These are phyloP conservation scores for Barnettozyma vustinii DNA, from an alignment of 805 yeast species.

Conservation along the genomic window DNA sequence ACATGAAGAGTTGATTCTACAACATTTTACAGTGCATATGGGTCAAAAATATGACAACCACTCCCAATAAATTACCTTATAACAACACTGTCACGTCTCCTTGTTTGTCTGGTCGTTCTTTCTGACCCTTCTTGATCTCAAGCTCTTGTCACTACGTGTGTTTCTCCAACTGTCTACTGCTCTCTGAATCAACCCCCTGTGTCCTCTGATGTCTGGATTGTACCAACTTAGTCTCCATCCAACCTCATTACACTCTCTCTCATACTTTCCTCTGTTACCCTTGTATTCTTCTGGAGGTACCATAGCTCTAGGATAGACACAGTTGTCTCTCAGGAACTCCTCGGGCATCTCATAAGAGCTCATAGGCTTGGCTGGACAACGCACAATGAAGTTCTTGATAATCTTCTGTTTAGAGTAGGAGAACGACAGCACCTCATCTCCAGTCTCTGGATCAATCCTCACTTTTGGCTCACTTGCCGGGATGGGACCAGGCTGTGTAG, in stretches of 20 bases:
- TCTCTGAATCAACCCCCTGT: conserved; percentile 43
- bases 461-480: conserved; percentile 27
- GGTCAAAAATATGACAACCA: too few species aligned
- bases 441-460: conserved; percentile 21
- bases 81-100: not conserved
- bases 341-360: conserved; percentile 20
- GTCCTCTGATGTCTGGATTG: conserved; percentile 37
- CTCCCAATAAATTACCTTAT: too few species aligned
- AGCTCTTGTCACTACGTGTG: conserved; percentile 35
- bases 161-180: conserved; percentile 51
- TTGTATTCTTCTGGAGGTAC: conserved; percentile 35
- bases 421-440: conserved; percentile 28
- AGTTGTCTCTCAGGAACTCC: conserved; percentile 34
- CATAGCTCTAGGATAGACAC: conserved; percentile 45
- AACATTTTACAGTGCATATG: too few species aligned
- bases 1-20: too few species aligned
- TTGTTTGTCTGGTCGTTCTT: conserved; percentile 12
- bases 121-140: conserved; percentile 38
- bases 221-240: conserved; percentile 43
- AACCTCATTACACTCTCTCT: conserved; percentile 40
- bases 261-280: conserved; percentile 42
- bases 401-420: conserved; percentile 28
- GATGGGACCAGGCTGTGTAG: conserved; percentile 31
- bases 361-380: conserved; percentile 17
- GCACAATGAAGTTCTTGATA: conserved; percentile 21